Conservation (phyloP, 106 monocot species). For the Posidonia australis region DNA sequence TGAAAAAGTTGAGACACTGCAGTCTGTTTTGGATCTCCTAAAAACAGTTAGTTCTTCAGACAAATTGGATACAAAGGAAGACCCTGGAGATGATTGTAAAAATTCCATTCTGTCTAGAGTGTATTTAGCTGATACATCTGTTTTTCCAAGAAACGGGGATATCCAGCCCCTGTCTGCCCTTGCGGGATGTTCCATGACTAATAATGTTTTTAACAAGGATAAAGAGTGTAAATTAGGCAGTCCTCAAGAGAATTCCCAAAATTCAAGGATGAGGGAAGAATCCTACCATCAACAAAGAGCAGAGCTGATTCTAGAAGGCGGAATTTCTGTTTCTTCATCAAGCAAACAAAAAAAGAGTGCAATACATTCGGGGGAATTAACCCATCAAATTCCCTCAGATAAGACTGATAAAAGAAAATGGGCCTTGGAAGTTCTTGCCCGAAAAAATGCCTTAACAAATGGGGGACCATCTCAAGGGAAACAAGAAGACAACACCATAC, state of each 20-base stretch:
- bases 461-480: conserved; percentile 20
- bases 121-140: conserved; percentile 86
- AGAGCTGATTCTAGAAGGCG: background rate
- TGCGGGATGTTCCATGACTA: conserved; percentile 18
- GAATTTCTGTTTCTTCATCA: background rate
- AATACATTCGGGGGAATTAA: conserved; percentile 12
- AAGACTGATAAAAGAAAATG: conserved; percentile 84
- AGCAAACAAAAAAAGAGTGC: conserved; percentile 8
- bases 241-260: conserved; percentile 12
- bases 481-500: conserved; percentile 27
- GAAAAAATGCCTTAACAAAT: conserved; percentile 44
- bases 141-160: conserved; percentile 76
- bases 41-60: conserved; percentile 37
- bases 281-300: background rate
- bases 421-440: conserved; percentile 84
- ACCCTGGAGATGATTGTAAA: conserved; percentile 17
- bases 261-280: background rate
- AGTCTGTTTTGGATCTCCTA: conserved; percentile 73
- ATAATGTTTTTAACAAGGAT: conserved; percentile 4
- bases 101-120: conserved; percentile 79
- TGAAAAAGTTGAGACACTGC: conserved; percentile 74
- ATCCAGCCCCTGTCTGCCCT: conserved; percentile 72
- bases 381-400: conserved; percentile 14
- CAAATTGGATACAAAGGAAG: conserved; percentile 28
- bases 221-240: conserved; percentile 1